phyloP scores from a whole-genome alignment of 176 grass and related monocot genomes.

The Pontederia crassipes region DNA sequence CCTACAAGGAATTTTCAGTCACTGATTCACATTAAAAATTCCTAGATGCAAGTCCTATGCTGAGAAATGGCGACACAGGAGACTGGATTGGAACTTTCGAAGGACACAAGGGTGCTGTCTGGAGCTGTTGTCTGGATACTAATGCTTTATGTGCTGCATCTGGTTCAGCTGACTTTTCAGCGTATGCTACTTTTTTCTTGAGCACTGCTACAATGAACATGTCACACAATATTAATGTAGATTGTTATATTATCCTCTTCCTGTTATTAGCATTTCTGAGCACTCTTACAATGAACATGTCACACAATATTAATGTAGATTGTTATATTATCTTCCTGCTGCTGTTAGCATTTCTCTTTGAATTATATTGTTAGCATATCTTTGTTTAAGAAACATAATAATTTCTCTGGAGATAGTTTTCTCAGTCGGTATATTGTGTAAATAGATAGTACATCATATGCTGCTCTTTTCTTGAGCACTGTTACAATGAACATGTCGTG shows the following conservation, averaged over 20 bases:
- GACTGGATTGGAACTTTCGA: constrained; percentile 99
- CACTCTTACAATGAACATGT: no score
- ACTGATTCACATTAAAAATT: neutral
- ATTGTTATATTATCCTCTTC: no score
- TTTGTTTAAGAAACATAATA: no score
- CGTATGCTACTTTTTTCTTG: constrained; percentile 45
- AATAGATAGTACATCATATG: constrained; percentile 31
- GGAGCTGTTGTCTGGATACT: constrained; percentile 92
- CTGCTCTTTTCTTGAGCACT: constrained; percentile 1
- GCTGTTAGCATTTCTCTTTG: no score
- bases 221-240: neutral
- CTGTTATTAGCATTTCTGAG: no score
- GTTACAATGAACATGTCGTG: no score
- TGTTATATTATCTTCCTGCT: no score
- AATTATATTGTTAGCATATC: no score
- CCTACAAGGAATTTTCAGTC: neutral
- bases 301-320: no score
- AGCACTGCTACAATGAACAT: neutral
- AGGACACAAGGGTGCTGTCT: constrained; percentile 98
- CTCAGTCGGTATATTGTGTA: no score
- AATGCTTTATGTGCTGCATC: constrained; percentile 80
- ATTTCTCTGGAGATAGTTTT: no score
- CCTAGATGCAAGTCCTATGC: constrained; percentile 89
- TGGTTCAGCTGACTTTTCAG: constrained; percentile 91
- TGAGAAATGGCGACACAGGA: constrained; percentile 96